A percentile compares a stretch with the other conserved stretches of the same genome.
phyloP scores from a whole-genome alignment of 768 basidiomycete species.

The Suillus placidus region DNA sequence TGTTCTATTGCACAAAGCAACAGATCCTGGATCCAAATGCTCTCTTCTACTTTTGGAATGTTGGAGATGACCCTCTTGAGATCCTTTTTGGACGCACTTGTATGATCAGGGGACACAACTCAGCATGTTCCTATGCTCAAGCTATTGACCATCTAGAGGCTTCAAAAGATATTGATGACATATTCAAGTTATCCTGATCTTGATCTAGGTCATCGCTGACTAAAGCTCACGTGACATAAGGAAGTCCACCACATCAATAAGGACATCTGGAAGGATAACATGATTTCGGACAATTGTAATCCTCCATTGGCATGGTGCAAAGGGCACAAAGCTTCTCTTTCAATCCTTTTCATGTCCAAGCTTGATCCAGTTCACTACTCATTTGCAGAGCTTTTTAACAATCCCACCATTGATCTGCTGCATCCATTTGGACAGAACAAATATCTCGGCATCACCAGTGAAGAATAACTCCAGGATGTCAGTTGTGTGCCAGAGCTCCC shows the following conservation, averaged over 20 bases:
- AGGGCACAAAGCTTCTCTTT: neutral
- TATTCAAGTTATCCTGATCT: neutral
- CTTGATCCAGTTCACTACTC: neutral
- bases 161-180: conserved; percentile 18
- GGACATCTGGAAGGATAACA: too few species aligned
- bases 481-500: too few species aligned
- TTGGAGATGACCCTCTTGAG: conserved; percentile 35
- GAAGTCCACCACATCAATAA: conserved; percentile 8
- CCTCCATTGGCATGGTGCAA: neutral
- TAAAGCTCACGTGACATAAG: neutral
- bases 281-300: too few species aligned
- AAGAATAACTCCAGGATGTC: too few species aligned
- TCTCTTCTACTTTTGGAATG: conserved; percentile 24
- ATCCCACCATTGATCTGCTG: too few species aligned
- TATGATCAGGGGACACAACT: neutral
- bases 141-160: neutral
- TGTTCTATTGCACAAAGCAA: too few species aligned
- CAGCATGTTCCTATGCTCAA: conserved; percentile 16
- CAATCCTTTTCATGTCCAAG: neutral
- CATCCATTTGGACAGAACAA: too few species aligned
- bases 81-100: conserved; percentile 18
- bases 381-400: too few species aligned
- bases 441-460: too few species aligned
- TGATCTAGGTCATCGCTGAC: neutral
- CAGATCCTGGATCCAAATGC: neutral